phyloP scores from a whole-genome alignment of 2,329 filamentous ascomycete species.

The Pezicula rhizophila region DNA sequence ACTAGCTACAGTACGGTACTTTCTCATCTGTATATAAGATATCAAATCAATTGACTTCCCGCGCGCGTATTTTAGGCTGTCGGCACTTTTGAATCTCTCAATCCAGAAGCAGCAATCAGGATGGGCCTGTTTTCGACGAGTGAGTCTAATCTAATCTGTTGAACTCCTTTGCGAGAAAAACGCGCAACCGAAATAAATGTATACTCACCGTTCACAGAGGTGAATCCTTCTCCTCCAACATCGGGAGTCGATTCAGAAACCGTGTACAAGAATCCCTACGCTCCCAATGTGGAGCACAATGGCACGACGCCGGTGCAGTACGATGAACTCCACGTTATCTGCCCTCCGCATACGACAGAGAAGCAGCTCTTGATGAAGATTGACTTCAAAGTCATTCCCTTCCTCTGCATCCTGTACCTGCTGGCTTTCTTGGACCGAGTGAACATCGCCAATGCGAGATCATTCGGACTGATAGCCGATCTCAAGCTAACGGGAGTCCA shows the following conservation, averaged over 20 bases:
- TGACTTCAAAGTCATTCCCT: conserved; percentile 66
- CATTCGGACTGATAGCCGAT: conserved; percentile 60
- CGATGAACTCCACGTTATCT: conserved; percentile 23
- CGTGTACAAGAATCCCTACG: conserved; percentile 18
- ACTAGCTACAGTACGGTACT: too few relatives aligned
- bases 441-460: conserved; percentile 72
- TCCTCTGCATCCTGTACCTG: conserved; percentile 66
- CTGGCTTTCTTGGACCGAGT: conserved; percentile 67
- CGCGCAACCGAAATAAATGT: neutral
- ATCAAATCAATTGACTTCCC: too few relatives aligned
- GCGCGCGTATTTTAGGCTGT: too few relatives aligned
- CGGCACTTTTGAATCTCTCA: too few relatives aligned
- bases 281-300: conserved; percentile 13
- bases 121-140: conserved; percentile 1
- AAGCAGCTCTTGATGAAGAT: conserved; percentile 61
- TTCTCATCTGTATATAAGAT: neutral
- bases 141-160: neutral
- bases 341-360: conserved; percentile 39
- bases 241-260: conserved; percentile 17
- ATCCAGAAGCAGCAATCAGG: neutral
- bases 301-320: conserved; percentile 9
- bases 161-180: too few relatives aligned
- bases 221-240: conserved; percentile 8
- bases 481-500: conserved; percentile 51
- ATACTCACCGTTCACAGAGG: conserved; percentile 6